Percentiles rank a stretch among this genome's conserved stretches.
Conservation (phyloP, 2,329 filamentous ascomycete species). For the Clarireedia sp. region DNA sequence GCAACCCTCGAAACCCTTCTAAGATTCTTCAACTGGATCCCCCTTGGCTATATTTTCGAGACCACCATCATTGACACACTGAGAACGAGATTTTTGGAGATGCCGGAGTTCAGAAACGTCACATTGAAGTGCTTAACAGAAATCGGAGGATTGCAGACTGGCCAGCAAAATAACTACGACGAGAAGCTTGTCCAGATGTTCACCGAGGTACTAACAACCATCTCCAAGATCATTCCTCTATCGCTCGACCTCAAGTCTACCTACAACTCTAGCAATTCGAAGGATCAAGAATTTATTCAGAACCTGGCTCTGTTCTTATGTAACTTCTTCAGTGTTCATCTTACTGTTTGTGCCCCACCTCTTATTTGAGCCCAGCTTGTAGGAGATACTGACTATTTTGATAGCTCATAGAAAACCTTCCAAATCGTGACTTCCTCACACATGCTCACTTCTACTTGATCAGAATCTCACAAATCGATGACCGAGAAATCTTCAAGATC, state of each 20-base stretch:
- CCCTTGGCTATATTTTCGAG: constrained; percentile 97
- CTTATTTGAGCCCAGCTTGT: not conserved
- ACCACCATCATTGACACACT: constrained; percentile 92
- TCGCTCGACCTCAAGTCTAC: constrained; percentile 84
- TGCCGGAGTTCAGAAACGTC: constrained; percentile 92
- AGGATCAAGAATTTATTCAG: constrained; percentile 95
- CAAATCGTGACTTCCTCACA: constrained; percentile 87
- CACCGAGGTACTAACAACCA: constrained; percentile 87
- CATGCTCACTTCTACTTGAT: constrained; percentile 98
- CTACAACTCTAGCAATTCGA: constrained; percentile 83
- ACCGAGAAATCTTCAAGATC: constrained; percentile 99
- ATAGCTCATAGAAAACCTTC: constrained; percentile 87
- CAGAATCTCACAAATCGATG: constrained; percentile 95
- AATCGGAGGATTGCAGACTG: constrained; percentile 88
- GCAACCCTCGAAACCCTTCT: constrained; percentile 94
- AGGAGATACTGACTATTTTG: constrained; percentile 17
- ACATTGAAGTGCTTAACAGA: constrained; percentile 96
- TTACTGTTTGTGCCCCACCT: constrained; percentile 51
- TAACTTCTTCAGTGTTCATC: constrained; percentile 92
- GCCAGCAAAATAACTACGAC: constrained; percentile 68
- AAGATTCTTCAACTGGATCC: constrained; percentile 98
- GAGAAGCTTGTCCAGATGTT: constrained; percentile 98
- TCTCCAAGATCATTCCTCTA: constrained; percentile 87
- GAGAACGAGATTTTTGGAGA: constrained; percentile 83
- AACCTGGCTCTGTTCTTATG: constrained; percentile 92